Evolutionary conservation across 2,329 filamentous ascomycete genomes (phyloP), one percentile per base, ranked within the genome.

Genomic region (Ambrosiella beaveri): DNA sequence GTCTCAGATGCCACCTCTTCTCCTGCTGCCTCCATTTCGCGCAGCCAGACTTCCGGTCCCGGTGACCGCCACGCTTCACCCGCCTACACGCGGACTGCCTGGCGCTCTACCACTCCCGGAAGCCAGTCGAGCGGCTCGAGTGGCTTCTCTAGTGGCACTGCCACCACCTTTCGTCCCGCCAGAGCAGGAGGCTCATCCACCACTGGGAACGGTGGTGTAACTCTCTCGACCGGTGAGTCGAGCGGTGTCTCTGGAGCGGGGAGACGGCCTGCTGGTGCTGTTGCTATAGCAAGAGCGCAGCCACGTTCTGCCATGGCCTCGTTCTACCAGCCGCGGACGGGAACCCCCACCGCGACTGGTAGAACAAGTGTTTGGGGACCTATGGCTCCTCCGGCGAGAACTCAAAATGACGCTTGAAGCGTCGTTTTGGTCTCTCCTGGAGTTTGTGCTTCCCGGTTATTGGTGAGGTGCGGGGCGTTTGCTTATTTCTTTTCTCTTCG

Each of bases 381-480:
- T 1, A 64, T 68, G 49, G 64, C 64, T 15, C 64, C 64, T n/a
- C 67, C 65, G 39, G 62, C 65, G 27, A 65, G 63, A 67, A 73
- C 68, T 39, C 40, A 56, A n/a, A 53, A 57, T 35, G 39, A 47
- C 15, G 35, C 15, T 38, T 54, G 9, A 40, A 13, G 19, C 9
- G 2, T 11, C 8, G n/a, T 11, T 51, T 47, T 19, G 9, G 8
- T 8, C 7, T 13, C 13, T 47, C 19, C 7, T 49, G 45, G 45
- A 4, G 12, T 15, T 49, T n/a, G 12, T 12, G 45, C 17, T n/a
- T 11, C 40, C n/a, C 40, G 40, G 45, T 49, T 19, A n/a, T 2
- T 49, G 12, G 1, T 49, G 13, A 15, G 13, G 17, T 12, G 45
- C 8, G 45, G 15, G 45, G 45, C 2, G 13, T 49, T 49, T n/a